Conservation (phyloP, 169 alveolate genomes). For the Theileria equi region DNA sequence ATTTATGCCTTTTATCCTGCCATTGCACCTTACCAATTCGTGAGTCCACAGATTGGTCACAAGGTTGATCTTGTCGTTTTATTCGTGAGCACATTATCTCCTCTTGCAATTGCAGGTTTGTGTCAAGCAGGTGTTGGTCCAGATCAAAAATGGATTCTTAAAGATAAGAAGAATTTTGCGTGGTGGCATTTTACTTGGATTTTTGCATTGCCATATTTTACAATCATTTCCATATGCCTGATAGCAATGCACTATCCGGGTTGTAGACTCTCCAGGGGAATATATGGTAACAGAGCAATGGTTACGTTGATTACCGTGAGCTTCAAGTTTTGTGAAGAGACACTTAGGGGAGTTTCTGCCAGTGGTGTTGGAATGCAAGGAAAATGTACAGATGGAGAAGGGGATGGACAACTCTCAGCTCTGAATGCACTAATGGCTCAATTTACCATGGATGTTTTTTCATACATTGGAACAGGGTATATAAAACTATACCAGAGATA, state of each 20-base stretch:
- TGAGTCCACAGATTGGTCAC: conserved; percentile 7
- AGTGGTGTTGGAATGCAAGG: too few relatives aligned
- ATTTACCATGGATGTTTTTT: background rate
- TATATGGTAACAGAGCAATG: background rate
- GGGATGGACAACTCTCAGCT: conserved; percentile 15
- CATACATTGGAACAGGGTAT: conserved; percentile 17
- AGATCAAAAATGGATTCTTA: background rate
- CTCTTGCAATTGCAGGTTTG: background rate
- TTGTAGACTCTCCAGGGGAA: background rate
- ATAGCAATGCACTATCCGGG: conserved; percentile 11
- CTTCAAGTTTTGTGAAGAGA: background rate
- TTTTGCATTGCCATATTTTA: conserved; percentile 4
- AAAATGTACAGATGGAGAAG: too few relatives aligned
- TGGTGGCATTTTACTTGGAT: background rate
- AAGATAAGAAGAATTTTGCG: too few relatives aligned
- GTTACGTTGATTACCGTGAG: conserved; percentile 12
- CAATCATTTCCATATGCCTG: background rate
- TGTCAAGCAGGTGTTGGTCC: conserved; percentile 1
- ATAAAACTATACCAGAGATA: background rate
- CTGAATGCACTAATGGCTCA: background rate
- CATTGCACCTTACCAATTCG: conserved; percentile 6
- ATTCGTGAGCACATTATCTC: background rate
- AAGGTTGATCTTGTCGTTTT: conserved; percentile 1
- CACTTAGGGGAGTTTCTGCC: too few relatives aligned
- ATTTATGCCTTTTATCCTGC: conserved; percentile 12